Evolutionary conservation across 768 basidiomycete species (phyloP).

Genomic region (Pleurotus pulmonarius): DNA sequence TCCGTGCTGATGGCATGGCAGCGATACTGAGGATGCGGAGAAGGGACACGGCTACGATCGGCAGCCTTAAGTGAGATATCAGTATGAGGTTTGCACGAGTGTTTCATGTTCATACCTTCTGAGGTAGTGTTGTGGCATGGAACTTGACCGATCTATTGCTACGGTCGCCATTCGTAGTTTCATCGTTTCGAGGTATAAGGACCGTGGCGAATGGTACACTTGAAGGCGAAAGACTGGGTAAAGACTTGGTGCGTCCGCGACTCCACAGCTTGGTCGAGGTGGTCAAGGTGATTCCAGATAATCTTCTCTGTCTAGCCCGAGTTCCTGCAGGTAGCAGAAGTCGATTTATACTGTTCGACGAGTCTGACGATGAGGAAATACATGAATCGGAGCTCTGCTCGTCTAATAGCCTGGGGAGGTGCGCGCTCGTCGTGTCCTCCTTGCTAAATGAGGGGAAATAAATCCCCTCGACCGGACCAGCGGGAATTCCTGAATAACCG

Average conservation of each 20-base stretch:
- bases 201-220: too few relatives aligned
- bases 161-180: background rate
- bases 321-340: background rate
- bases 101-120: background rate
- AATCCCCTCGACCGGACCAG: too few relatives aligned
- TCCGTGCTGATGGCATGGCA: conserved; percentile 22
- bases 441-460: too few relatives aligned
- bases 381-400: background rate
- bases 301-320: background rate
- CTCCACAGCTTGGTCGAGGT: background rate
- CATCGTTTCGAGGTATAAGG: background rate
- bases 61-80: background rate
- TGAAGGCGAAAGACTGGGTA: background rate
- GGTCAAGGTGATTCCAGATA: background rate
- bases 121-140: background rate
- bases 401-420: too few relatives aligned
- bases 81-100: too few relatives aligned
- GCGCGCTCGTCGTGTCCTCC: too few relatives aligned
- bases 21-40: conserved; percentile 17
- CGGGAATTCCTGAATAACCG: background rate
- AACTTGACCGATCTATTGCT: background rate
- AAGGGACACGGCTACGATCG: background rate
- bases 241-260: background rate
- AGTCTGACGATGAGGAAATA: background rate
- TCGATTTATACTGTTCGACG: too few relatives aligned